Evolutionary conservation across 805 yeast species (phyloP).

Genomic region (Saccharomyces kudriavzevii): DNA sequence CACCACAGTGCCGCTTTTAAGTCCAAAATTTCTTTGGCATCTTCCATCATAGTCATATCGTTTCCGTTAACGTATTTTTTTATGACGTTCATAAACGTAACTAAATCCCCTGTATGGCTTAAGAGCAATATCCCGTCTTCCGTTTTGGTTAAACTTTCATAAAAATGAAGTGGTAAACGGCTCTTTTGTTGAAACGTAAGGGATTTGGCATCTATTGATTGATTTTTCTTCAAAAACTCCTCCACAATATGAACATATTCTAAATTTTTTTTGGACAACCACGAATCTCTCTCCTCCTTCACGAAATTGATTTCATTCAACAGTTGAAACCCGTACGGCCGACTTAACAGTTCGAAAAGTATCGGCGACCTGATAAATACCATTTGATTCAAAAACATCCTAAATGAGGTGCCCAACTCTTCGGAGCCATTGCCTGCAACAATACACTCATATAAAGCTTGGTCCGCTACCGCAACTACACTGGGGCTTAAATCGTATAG

Average conservation of each 20-base stretch:
- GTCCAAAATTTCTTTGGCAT: constrained; percentile 33
- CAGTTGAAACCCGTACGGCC: constrained; percentile 62
- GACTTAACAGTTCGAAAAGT: constrained; percentile 54
- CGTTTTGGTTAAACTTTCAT: constrained; percentile 71
- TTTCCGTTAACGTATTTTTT: constrained; percentile 24
- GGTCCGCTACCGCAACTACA: constrained; percentile 51
- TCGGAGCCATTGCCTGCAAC: constrained; percentile 33
- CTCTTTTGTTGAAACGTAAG: constrained; percentile 7
- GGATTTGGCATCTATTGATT: background rate
- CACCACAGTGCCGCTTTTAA: constrained; percentile 82
- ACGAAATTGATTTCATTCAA: constrained; percentile 52
- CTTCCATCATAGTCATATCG: constrained; percentile 15
- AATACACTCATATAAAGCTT: constrained; percentile 44
- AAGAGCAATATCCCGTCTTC: constrained; percentile 68
- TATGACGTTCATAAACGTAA: constrained; percentile 32
- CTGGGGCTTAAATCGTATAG: constrained; percentile 57
- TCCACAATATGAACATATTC: constrained; percentile 45
- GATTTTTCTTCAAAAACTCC: constrained; percentile 25
- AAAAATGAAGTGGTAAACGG: constrained; percentile 56
- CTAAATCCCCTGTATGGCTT: constrained; percentile 41
- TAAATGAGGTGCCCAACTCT: constrained; percentile 15
- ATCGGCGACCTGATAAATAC: constrained; percentile 48
- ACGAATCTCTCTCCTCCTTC: constrained; percentile 54
- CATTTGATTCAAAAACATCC: constrained; percentile 34
- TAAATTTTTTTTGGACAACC: constrained; percentile 46